Evolutionary conservation across 257 asterid species (phyloP).

Genomic region (Nicotiana sylvestris): DNA sequence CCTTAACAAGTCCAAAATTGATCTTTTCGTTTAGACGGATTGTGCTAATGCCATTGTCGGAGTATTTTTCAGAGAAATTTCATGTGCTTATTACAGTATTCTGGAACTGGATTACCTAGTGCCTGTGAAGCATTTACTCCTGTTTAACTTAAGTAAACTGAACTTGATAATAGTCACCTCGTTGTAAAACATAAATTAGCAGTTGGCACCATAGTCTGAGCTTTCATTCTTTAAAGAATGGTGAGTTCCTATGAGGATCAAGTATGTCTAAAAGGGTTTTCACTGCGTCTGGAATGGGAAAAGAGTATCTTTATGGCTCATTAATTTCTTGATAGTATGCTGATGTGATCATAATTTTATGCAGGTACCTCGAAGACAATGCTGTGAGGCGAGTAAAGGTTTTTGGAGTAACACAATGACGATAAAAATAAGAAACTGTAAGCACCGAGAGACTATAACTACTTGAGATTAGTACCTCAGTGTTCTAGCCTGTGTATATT

Average conservation of each 20-base stretch:
- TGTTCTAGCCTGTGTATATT: neutral
- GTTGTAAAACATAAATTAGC: too few relatives aligned
- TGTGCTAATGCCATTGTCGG: neutral
- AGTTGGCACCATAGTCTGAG: neutral
- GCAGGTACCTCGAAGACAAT: conserved; percentile 66
- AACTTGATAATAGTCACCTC: too few relatives aligned
- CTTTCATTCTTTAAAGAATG: neutral
- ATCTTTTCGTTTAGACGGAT: neutral
- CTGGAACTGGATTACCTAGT: too few relatives aligned
- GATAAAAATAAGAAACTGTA: conserved; percentile 54
- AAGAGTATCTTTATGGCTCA: neutral
- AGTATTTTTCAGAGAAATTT: too few relatives aligned
- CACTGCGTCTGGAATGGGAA: too few relatives aligned
- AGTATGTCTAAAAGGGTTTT: neutral
- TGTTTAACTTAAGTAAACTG: too few relatives aligned
- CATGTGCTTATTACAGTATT: too few relatives aligned
- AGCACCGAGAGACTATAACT: conserved; percentile 42
- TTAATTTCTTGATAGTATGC: neutral
- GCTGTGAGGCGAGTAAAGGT: conserved; percentile 49
- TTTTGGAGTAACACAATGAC: conserved; percentile 37
- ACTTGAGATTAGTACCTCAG: conserved; percentile 19
- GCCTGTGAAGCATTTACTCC: too few relatives aligned
- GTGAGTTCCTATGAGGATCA: too few relatives aligned
- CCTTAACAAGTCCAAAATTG: neutral
- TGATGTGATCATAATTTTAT: conserved; percentile 6